Percentiles rank a stretch among this genome's conserved stretches.
Evolutionary conservation across 176 grass and related monocot genomes (phyloP).

Genomic region (Aegilops sharonensis): DNA sequence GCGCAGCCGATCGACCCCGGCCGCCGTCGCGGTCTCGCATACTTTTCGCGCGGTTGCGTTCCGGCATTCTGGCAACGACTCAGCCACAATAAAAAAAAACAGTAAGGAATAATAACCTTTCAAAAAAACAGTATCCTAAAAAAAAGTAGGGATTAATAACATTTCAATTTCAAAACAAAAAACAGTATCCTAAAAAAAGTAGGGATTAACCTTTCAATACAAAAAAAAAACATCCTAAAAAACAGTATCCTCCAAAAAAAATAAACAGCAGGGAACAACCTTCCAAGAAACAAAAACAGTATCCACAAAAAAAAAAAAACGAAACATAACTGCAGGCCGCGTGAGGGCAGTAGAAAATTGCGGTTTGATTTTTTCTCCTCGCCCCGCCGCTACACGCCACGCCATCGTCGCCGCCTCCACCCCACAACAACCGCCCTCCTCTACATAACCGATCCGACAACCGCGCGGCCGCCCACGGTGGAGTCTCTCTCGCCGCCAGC

Average conservation of each 20-base stretch:
- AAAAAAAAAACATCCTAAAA: too few relatives aligned
- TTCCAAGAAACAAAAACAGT: too few relatives aligned
- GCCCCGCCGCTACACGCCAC: not conserved
- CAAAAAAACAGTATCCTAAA: too few relatives aligned
- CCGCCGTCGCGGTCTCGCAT: not conserved
- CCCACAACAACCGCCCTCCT: not conserved
- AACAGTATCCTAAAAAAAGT: too few relatives aligned
- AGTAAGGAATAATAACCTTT: too few relatives aligned
- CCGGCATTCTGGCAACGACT: not conserved
- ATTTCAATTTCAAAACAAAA: too few relatives aligned
- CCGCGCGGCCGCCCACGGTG: not conserved
- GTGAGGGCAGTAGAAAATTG: not conserved
- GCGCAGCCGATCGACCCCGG: not conserved
- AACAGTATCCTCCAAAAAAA: too few relatives aligned
- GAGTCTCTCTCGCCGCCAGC: not conserved
- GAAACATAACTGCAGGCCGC: not conserved
- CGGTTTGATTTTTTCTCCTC: constrained; percentile 15
- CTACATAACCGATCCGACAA: constrained; percentile 19
- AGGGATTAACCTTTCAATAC: too few relatives aligned
- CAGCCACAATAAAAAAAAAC: too few relatives aligned
- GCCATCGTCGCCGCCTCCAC: not conserved
- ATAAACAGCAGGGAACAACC: too few relatives aligned
- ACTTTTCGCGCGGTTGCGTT: not conserved
- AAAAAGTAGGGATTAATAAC: too few relatives aligned
- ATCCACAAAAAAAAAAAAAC: not conserved